A percentile compares a stretch with the other conserved stretches of the same genome.
Conservation (phyloP, 2,329 filamentous ascomycete species). For the Diaporthe humulicola region DNA sequence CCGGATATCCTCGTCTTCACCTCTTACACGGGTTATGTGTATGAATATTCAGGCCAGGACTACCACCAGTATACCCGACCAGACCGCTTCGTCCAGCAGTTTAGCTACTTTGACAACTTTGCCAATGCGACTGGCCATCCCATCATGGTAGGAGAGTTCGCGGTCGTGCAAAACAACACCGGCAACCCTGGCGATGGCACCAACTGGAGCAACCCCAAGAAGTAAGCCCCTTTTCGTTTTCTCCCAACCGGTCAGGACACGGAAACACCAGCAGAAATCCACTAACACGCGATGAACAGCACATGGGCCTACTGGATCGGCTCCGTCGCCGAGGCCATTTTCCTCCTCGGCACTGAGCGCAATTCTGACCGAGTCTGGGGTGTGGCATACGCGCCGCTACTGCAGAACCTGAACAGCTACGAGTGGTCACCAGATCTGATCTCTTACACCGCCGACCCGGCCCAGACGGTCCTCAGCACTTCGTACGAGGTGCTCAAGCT, state of each 20-base stretch:
- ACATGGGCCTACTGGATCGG: constrained; percentile 67
- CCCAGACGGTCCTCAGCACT: constrained; percentile 38
- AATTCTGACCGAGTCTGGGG: constrained; percentile 49
- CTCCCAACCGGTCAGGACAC: background rate
- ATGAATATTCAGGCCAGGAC: constrained; percentile 48
- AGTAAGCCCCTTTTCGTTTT: constrained; percentile 4
- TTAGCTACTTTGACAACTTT: constrained; percentile 56
- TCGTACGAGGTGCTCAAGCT: constrained; percentile 39
- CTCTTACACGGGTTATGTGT: constrained; percentile 34
- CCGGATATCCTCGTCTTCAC: constrained; percentile 38
- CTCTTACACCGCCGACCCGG: constrained; percentile 35
- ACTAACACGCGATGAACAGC: constrained; percentile 24
- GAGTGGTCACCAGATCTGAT: constrained; percentile 58
- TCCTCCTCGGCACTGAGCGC: constrained; percentile 65
- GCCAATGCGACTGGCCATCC: constrained; percentile 47
- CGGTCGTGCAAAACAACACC: constrained; percentile 49
- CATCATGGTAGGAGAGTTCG: constrained; percentile 53
- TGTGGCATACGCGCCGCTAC: constrained; percentile 32
- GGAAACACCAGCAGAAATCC: background rate
- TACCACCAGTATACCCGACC: constrained; percentile 51
- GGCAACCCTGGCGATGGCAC: constrained; percentile 41
- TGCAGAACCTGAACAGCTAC: constrained; percentile 61
- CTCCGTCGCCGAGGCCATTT: constrained; percentile 70
- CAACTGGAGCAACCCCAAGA: constrained; percentile 30
- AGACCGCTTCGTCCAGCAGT: constrained; percentile 50